phyloP scores from a whole-genome alignment of 495 filamentous ascomycete genomes.

The Oidiodendron maius region DNA sequence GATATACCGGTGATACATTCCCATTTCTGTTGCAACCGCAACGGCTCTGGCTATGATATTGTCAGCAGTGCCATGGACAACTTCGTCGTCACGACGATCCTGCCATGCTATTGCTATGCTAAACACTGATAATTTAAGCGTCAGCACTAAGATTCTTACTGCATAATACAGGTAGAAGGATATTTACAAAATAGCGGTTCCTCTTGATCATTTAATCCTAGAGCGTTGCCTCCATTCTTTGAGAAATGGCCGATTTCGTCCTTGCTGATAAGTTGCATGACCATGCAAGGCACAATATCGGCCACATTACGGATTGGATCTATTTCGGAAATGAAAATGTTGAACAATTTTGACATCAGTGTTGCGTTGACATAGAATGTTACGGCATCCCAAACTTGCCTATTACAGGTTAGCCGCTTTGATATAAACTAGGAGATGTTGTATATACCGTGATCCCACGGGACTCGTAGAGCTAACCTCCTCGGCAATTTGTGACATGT shows the following conservation, averaged over 20 bases:
- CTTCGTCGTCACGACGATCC: constrained; percentile 6
- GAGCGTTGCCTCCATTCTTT: constrained; percentile 42
- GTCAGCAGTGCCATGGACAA: neutral
- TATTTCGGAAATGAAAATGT: constrained; percentile 31
- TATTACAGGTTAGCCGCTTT: constrained; percentile 23
- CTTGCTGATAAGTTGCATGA: constrained; percentile 38
- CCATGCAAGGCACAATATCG: constrained; percentile 30
- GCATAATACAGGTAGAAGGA: too few species aligned
- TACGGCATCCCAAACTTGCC: constrained; percentile 37
- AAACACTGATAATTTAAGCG: neutral
- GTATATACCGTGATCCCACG: neutral
- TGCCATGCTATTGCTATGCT: constrained; percentile 5
- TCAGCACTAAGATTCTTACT: neutral
- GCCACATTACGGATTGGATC: constrained; percentile 27
- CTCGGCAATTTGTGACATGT: constrained; percentile 27
- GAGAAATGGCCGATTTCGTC: constrained; percentile 33
- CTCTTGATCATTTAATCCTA: constrained; percentile 35
- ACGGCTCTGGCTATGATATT: constrained; percentile 6
- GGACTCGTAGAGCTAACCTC: constrained; percentile 33
- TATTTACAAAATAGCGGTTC: constrained; percentile 29
- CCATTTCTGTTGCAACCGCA: constrained; percentile 2
- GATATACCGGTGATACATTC: constrained; percentile 11
- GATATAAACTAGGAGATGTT: too few species aligned
- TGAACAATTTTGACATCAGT: constrained; percentile 29
- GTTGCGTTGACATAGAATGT: constrained; percentile 31